Evolutionary conservation across 768 basidiomycete genomes (phyloP).

Genomic region (Hypholoma fasciculare): DNA sequence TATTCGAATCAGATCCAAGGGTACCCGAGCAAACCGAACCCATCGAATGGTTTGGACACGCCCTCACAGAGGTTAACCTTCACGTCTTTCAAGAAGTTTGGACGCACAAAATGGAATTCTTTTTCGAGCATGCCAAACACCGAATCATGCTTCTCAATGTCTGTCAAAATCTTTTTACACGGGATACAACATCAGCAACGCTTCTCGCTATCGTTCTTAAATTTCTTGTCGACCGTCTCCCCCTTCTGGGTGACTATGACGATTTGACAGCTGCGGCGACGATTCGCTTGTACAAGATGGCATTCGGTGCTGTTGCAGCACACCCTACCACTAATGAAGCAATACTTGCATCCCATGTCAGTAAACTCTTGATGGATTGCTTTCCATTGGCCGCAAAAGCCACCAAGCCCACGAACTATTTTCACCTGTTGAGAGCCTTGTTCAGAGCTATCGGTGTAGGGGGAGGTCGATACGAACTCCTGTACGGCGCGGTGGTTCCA

Average conservation of each 20-base stretch:
- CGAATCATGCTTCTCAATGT: constrained; percentile 81
- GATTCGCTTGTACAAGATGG: constrained; percentile 93
- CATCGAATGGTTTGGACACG: constrained; percentile 80
- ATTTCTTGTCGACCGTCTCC: constrained; percentile 81
- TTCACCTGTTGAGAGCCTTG: constrained; percentile 86
- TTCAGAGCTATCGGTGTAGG: constrained; percentile 93
- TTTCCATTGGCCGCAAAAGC: constrained; percentile 94
- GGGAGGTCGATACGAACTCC: constrained; percentile 87
- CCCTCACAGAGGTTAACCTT: constrained; percentile 79
- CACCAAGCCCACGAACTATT: constrained; percentile 88
- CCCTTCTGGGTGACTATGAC: constrained; percentile 81
- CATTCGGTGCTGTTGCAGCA: constrained; percentile 82
- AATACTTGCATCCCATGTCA: constrained; percentile 90
- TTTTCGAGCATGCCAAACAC: constrained; percentile 77
- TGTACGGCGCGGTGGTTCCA: constrained; percentile 96
- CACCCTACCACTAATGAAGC: constrained; percentile 81
- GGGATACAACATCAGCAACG: constrained; percentile 76
- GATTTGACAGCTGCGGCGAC: constrained; percentile 80
- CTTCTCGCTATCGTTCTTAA: constrained; percentile 87
- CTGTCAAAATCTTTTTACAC: constrained; percentile 78
- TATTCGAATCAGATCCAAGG: constrained; percentile 74
- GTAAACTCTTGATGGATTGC: constrained; percentile 93
- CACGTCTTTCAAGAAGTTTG: constrained; percentile 97
- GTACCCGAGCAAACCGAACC: constrained; percentile 69
- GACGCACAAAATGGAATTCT: constrained; percentile 90